Base-by-base conservation (phyloP, 345 rosid species). In the Melastoma malabathricum region DNA sequence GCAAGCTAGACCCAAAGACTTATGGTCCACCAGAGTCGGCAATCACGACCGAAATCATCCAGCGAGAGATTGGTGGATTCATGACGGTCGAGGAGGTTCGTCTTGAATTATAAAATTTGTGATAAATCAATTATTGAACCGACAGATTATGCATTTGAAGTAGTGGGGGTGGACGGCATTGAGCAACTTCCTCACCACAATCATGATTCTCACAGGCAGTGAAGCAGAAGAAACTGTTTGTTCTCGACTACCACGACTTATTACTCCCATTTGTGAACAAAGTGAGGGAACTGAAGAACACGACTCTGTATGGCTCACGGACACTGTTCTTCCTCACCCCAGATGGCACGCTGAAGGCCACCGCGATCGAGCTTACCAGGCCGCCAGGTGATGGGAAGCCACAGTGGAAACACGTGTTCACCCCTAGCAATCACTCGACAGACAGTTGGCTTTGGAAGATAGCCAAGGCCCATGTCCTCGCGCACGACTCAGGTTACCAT, bases 21-120 rank as follows among this genome's bases (percentile, higher is more conserved):
- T 89, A 85, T 3, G 95, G 97, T 13, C 73, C 82, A 0, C 58
- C 76, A 0, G 82, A 60, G 51, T 89, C 97, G 19, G 76, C 69
- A 38, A 79, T 89, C 57, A 85, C 95, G 9, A 58, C 67, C 49
- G 82, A 83, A 14, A 39, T 81, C 14, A 46, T 85, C 0, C 74
- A 79, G 64, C 46, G 20, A 20, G 74, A 81, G 55, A 77, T 89
- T 10, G 59, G 55, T 68, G 97, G 93, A 10, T 46, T 61, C 22
- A 56, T 71, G 60, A 69, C 77, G 2, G 48, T 85, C 13, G 64
- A 69, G 0, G 85, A 81, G 84, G 93, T 84, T 18, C 0, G 1
- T 5, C 0, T 22, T 22, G 25, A 22, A 22, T 22, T 22, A 22
- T 22, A 22, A 22, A 4, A 22, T 22, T 1, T 1, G 4, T 22